Evolutionary conservation across 2,329 filamentous ascomycete genomes (phyloP).

Genomic region (Aspergillus thermomutatus): DNA sequence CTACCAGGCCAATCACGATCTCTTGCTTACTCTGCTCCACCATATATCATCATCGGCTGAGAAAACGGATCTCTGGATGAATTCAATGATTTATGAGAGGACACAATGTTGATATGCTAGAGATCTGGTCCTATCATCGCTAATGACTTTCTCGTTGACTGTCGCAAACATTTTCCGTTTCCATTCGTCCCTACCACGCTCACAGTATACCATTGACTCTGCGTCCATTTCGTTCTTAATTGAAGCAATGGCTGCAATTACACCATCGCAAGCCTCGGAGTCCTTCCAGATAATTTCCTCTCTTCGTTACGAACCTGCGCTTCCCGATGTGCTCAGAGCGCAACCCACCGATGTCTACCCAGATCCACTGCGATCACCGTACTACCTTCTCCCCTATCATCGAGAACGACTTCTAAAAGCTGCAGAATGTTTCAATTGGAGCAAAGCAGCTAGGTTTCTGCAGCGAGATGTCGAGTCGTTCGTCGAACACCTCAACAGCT

Average conservation of each 20-base stretch:
- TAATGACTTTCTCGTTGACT: not conserved
- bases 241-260: slow-evolving; percentile 9
- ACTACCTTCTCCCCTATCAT: slow-evolving; percentile 79
- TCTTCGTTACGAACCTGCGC: slow-evolving; percentile 64
- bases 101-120: not conserved
- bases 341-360: slow-evolving; percentile 34
- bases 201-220: not conserved
- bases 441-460: slow-evolving; percentile 28
- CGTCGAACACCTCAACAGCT: slow-evolving; percentile 24
- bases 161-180: not conserved
- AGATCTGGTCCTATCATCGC: not conserved
- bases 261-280: not conserved
- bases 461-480: slow-evolving; percentile 29
- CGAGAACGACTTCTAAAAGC: slow-evolving; percentile 70
- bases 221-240: not conserved
- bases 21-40: not conserved
- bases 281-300: slow-evolving; percentile 66
- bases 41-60: not conserved
- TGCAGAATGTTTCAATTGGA: slow-evolving; percentile 50
- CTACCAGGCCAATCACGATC: slow-evolving; percentile 30
- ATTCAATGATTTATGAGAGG: not conserved
- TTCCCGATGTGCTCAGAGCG: slow-evolving; percentile 39
- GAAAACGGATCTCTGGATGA: not conserved
- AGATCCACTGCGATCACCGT: slow-evolving; percentile 51
- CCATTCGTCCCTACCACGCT: not conserved